Evolutionary conservation across 192 early-diverging fungal genomes (phyloP).

Genomic region (Coemansia sp.): DNA sequence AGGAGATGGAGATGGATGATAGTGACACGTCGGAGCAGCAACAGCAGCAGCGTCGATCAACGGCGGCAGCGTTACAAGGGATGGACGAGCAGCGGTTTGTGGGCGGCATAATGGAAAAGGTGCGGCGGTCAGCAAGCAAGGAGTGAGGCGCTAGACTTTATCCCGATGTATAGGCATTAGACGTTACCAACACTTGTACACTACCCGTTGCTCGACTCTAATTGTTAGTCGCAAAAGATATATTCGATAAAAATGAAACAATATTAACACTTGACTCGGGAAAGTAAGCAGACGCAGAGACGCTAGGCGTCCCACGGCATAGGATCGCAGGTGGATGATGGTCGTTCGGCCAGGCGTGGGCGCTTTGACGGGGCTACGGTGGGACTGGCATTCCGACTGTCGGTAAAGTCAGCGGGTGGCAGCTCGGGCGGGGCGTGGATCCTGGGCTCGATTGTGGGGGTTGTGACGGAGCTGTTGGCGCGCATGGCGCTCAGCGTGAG

Average conservation of each 20-base stretch:
- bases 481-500: constrained; percentile 62
- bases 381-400: constrained; percentile 8
- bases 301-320: constrained; percentile 7
- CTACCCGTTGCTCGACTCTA: too few relatives aligned
- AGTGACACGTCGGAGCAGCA: background rate
- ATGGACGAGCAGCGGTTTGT: constrained; percentile 21
- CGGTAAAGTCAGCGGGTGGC: background rate
- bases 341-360: constrained; percentile 25
- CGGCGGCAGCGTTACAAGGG: constrained; percentile 8
- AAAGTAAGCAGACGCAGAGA: background rate
- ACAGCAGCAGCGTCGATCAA: background rate
- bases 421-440: background rate
- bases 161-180: background rate
- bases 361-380: constrained; percentile 31
- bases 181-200: background rate
- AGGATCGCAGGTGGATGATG: constrained; percentile 16
- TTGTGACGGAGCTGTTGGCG: constrained; percentile 22
- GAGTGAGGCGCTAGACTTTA: background rate
- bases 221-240: background rate
- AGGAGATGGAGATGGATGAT: constrained; percentile 3
- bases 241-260: background rate
- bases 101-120: constrained; percentile 18
- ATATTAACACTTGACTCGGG: constrained; percentile 1
- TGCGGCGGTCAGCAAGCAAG: background rate
- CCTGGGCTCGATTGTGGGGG: constrained; percentile 26